Percentiles rank a stretch among this genome's conserved stretches.
Evolutionary conservation across 495 filamentous ascomycete species (phyloP).

Genomic region (Penicillium antarcticum): DNA sequence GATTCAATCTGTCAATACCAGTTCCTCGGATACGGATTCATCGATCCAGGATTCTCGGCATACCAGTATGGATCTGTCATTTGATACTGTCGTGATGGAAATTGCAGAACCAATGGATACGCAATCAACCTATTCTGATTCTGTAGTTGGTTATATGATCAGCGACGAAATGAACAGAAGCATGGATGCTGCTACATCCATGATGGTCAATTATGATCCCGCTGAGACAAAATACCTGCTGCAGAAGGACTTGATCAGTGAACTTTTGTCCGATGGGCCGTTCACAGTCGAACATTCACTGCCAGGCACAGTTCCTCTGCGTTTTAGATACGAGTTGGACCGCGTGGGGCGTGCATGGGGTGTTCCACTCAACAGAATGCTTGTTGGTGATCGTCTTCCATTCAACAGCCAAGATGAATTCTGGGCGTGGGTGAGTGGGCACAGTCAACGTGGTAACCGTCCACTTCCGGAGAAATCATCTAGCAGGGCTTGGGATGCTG

Average conservation of each 20-base stretch:
- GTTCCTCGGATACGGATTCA: constrained; percentile 22
- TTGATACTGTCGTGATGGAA: constrained; percentile 32
- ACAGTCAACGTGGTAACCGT: constrained; percentile 26
- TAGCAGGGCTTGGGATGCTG: constrained; percentile 41
- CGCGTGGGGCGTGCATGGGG: constrained; percentile 36
- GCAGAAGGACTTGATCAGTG: constrained; percentile 24
- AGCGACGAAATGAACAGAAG: constrained; percentile 20
- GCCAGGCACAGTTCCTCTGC: constrained; percentile 29
- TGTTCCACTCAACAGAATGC: constrained; percentile 32
- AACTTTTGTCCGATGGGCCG: constrained; percentile 29
- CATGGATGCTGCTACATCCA: constrained; percentile 7
- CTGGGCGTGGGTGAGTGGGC: constrained; percentile 35
- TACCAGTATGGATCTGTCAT: constrained; percentile 22
- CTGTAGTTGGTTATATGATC: constrained; percentile 24
- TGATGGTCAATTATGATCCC: neutral
- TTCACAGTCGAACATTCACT: constrained; percentile 31
- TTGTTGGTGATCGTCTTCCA: constrained; percentile 19
- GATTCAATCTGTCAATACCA: constrained; percentile 5
- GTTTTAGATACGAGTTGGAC: constrained; percentile 44
- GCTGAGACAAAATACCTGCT: constrained; percentile 4
- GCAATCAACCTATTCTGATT: constrained; percentile 32
- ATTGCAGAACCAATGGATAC: constrained; percentile 27
- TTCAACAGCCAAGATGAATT: constrained; percentile 34
- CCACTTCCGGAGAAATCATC: constrained; percentile 38
- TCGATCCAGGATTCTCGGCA: constrained; percentile 14